Evolutionary conservation across 2,329 filamentous ascomycete genomes (phyloP).

Genomic region (Claviceps spartinae): DNA sequence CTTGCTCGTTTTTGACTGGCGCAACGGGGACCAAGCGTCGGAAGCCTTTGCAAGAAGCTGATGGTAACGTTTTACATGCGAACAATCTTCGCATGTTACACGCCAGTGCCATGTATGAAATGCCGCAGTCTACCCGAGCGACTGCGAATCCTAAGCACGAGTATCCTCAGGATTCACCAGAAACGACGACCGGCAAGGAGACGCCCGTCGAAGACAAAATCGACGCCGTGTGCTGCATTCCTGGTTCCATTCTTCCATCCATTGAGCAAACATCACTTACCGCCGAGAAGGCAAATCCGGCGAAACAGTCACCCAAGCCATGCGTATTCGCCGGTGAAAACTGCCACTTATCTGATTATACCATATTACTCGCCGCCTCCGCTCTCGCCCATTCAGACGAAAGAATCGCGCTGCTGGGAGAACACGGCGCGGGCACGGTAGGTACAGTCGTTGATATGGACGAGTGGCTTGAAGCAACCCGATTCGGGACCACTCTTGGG

Average conservation of each 20-base stretch:
- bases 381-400: conserved; percentile 24
- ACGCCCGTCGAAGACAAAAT: not conserved
- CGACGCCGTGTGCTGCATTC: not conserved
- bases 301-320: not conserved
- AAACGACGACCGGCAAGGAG: not conserved
- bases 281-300: not conserved
- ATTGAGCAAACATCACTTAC: not conserved
- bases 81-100: not conserved
- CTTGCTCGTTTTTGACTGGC: not conserved
- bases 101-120: not conserved
- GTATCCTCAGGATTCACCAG: not conserved
- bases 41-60: conserved; percentile 11
- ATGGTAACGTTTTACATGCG: conserved; percentile 11
- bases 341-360: conserved; percentile 25
- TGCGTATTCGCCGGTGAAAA: conserved; percentile 20
- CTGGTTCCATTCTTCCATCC: not conserved
- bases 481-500: conserved; percentile 1
- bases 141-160: not conserved
- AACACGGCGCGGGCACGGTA: conserved; percentile 30
- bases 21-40: conserved; percentile 5
- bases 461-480: conserved; percentile 17
- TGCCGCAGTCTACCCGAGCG: not conserved
- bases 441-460: conserved; percentile 20
- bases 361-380: conserved; percentile 29
- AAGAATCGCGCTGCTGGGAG: conserved; percentile 23